Conservation (phyloP, 768 basidiomycete genomes). For the Psilocybe tampanensis region DNA sequence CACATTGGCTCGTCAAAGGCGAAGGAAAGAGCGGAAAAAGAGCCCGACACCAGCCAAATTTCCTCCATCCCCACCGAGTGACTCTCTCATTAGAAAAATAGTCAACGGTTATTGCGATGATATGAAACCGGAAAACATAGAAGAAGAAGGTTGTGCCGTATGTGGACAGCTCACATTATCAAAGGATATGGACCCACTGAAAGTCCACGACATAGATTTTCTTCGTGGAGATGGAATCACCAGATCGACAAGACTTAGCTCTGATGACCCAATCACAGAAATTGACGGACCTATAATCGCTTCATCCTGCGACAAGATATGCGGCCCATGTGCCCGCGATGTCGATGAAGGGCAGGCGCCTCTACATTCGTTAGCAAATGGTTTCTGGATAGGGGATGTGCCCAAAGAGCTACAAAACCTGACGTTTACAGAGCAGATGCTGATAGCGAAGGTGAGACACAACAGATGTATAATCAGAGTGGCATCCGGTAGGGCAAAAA, state of each 20-base stretch:
- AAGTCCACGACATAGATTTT: constrained; percentile 6
- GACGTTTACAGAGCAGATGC: background rate
- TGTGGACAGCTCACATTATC: constrained; percentile 24
- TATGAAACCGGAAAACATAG: background rate
- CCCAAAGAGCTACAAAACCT: background rate
- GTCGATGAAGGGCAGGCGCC: background rate
- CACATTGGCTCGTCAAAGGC: too few relatives aligned
- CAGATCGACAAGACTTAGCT: constrained; percentile 1
- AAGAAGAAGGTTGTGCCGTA: constrained; percentile 33
- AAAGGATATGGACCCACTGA: constrained; percentile 19
- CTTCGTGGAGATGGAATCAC: background rate
- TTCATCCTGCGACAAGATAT: constrained; percentile 7
- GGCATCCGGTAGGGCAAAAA: background rate
- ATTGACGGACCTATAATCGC: constrained; percentile 16
- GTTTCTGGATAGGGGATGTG: background rate
- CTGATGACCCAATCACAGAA: background rate
- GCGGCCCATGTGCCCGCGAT: background rate
- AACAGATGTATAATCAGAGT: background rate
- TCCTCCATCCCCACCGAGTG: background rate
- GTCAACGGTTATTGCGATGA: background rate
- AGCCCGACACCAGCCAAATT: background rate
- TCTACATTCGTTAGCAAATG: background rate
- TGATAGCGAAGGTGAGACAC: background rate
- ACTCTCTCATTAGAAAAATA: background rate
- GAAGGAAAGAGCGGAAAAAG: too few relatives aligned